Base-by-base conservation (phyloP, 768 basidiomycete species). In the Thelephora aurantiotincta region DNA sequence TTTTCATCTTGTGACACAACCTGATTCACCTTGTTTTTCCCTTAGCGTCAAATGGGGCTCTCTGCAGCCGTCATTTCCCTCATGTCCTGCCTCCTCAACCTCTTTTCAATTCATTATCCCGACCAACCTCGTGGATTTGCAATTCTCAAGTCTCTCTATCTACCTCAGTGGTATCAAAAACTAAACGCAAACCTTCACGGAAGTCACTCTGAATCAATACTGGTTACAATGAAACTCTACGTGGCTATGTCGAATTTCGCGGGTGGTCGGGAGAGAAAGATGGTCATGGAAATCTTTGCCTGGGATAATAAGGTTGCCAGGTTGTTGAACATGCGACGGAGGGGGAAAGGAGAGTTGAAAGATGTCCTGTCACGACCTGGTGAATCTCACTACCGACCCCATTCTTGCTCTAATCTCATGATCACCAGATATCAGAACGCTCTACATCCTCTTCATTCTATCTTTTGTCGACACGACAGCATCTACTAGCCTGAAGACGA, bases 231-330 rank as follows among this genome's bases (percentile, higher is more conserved):
- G 48, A 82, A 78, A 53, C 58, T 88, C 14, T 78, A 77, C 57
- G 70, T 75, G 50, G 62, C 65, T 0, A 69, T 88, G 54, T 78
- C 81, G 2, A 58, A 60, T 0, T 88, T 82, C 57, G 79, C 71
- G 1, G 72, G 81, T 19, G 82, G 84, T 14, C 63, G 70, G 19
- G 83, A 88, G 51, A 70, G 74, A 45, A 80, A 74, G 51, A 56
- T 66, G 0, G 67, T 85, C 1, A 60, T 80, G 22, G 86, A 88
- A 47, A 68, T 68, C 0, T 86, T 90, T 61, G 73, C 76, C 5
- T 90, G 87, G 87, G 84, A 85, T 49, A 68, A 72, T 26, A 89
- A 87, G 70, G 87, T 80, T 2, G 71, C 76, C 2, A 86, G 78
- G 63, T 58, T 90, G 1, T 58, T 86, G 20, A 67, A 72, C 35